phyloP scores from a whole-genome alignment of 2,329 filamentous ascomycete genomes.

The Colletotrichum sp. region DNA sequence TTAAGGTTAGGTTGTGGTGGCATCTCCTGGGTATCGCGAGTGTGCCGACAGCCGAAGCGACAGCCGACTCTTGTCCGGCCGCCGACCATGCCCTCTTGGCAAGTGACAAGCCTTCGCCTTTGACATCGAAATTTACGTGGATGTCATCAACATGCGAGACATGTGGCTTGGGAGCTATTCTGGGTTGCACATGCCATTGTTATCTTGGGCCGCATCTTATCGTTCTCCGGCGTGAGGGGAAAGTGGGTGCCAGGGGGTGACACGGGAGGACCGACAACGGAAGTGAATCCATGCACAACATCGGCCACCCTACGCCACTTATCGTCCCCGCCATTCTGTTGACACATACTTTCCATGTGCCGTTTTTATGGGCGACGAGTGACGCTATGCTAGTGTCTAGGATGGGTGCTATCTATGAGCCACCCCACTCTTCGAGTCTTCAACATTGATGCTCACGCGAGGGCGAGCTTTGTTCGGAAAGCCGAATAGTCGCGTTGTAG shows the following conservation, averaged over 20 bases:
- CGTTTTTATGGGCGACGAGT: not conserved
- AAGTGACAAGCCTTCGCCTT: not conserved
- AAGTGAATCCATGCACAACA: not conserved
- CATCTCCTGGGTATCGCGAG: not conserved
- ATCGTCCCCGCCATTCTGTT: not conserved
- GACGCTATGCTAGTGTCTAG: not conserved
- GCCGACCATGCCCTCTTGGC: not conserved
- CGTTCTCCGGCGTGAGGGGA: not conserved
- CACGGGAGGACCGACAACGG: not conserved
- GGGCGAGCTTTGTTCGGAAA: not conserved
- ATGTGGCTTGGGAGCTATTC: not conserved
- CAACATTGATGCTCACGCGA: not conserved
- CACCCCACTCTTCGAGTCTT: constrained; percentile 10
- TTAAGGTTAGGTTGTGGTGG: not conserved
- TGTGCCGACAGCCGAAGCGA: not conserved
- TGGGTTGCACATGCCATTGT: not conserved
- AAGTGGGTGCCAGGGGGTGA: not conserved
- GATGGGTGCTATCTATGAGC: not conserved
- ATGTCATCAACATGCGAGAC: not conserved
- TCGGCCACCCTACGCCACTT: not conserved
- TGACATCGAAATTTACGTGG: not conserved
- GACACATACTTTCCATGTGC: not conserved
- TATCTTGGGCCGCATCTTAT: constrained; percentile 5
- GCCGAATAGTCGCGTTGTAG: not conserved
- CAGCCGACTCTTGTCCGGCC: not conserved